Evolutionary conservation across 148 eudicot genomes (phyloP).

Genomic region (Fallopia convolvulus): DNA sequence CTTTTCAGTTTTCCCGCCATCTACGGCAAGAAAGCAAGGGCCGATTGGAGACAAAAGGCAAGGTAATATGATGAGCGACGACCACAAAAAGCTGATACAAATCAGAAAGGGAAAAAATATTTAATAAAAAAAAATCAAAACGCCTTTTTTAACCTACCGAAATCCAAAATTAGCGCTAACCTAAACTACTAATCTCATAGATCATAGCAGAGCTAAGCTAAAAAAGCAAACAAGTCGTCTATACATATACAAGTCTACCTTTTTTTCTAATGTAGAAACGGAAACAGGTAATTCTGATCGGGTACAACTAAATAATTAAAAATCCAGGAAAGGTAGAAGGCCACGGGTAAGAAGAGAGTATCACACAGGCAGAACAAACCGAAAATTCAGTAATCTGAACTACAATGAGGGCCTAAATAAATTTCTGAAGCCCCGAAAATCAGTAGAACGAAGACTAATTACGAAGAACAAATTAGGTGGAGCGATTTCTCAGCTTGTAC

Average conservation of each 20-base stretch:
- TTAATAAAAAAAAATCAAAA: background rate
- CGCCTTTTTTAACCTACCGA: background rate
- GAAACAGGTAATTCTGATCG: background rate
- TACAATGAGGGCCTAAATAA: background rate
- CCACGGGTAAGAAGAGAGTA: background rate
- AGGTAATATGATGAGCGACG: background rate
- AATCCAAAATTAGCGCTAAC: constrained; percentile 7
- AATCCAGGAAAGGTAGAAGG: background rate
- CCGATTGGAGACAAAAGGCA: constrained; percentile 9
- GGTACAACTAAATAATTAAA: background rate
- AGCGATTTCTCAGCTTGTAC: background rate
- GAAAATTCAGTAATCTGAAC: background rate
- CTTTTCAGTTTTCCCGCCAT: background rate
- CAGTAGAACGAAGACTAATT: background rate
- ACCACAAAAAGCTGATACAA: background rate
- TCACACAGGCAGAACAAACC: background rate
- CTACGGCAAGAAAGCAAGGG: constrained; percentile 7
- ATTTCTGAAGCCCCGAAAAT: background rate
- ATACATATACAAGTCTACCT: background rate
- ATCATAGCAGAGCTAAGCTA: background rate
- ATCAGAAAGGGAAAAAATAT: background rate
- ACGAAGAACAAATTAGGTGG: background rate
- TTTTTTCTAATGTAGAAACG: background rate
- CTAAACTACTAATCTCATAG: background rate
- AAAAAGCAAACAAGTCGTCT: background rate